Conservation (phyloP, 257 asterid genomes). For the Catharanthus roseus region DNA sequence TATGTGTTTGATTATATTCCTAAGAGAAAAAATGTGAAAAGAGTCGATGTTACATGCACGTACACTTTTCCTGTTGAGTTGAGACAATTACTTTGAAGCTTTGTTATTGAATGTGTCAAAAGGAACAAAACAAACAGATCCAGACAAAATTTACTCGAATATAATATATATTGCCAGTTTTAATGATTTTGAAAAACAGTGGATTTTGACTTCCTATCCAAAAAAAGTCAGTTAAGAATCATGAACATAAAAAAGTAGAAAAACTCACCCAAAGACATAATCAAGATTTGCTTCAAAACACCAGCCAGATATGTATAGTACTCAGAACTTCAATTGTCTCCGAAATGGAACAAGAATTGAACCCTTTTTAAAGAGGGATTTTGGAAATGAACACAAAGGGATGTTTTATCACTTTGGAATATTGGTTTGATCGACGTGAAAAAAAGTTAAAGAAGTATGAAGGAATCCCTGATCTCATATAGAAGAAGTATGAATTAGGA, state of each 20-base stretch:
- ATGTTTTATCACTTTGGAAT: not conserved
- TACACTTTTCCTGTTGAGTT: not conserved
- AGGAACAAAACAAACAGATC: not conserved
- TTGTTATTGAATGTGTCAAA: not conserved
- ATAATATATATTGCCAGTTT: too few relatives aligned
- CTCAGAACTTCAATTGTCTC: not conserved
- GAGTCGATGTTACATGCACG: slow-evolving; percentile 16
- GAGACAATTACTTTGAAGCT: not conserved
- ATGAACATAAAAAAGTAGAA: not conserved
- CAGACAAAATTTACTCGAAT: slow-evolving; percentile 1
- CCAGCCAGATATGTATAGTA: not conserved
- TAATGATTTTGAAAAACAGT: not conserved
- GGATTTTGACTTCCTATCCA: slow-evolving; percentile 10
- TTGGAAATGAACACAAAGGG: not conserved
- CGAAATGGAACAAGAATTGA: not conserved
- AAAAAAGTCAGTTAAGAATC: slow-evolving; percentile 7
- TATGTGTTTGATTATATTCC: too few relatives aligned
- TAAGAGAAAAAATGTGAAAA: not conserved
- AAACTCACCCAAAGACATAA: not conserved
- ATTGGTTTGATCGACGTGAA: not conserved
- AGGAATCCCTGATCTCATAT: too few relatives aligned
- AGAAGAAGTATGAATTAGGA: slow-evolving; percentile 2
- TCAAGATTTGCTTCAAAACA: not conserved
- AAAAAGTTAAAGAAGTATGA: slow-evolving; percentile 1
- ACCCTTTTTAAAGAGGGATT: not conserved